These are phyloP conservation scores for Aspergillus japonicus DNA, from an alignment of 2,329 filamentous ascomycete genomes.

Conservation along the genomic window DNA sequence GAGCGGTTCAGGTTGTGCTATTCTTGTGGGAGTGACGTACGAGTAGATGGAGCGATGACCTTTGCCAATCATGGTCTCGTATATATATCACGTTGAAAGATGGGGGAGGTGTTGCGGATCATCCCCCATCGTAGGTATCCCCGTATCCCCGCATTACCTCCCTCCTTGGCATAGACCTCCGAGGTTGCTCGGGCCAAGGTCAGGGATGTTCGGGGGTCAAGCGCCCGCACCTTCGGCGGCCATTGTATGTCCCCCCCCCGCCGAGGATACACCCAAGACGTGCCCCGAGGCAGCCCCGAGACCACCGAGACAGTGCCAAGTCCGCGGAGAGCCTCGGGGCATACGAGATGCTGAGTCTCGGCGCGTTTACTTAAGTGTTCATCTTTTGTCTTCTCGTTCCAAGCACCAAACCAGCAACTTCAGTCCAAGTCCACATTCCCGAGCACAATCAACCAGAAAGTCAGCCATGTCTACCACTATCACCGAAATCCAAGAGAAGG, in stretches of 20 bases:
- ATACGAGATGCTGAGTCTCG: not conserved
- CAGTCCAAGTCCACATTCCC: too few relatives aligned
- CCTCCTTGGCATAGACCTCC: too few relatives aligned
- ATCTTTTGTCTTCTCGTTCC: conserved; percentile 1
- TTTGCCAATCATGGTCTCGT: not conserved
- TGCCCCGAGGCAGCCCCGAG: not conserved
- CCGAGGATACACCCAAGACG: not conserved
- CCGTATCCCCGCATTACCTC: too few relatives aligned
- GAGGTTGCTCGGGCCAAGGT: not conserved
- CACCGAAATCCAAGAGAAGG: conserved; percentile 7
- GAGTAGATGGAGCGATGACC: not conserved
- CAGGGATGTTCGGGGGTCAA: conserved; percentile 3
- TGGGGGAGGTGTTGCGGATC: not conserved
- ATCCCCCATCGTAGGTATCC: not conserved
- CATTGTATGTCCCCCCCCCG: not conserved
- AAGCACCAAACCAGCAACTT: not conserved
- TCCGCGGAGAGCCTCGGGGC: not conserved
- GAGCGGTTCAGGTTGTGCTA: not conserved
- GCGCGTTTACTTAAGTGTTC: conserved; percentile 10
- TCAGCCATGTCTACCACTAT: conserved; percentile 17
- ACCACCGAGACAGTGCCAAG: too few relatives aligned
- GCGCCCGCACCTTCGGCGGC: conserved; percentile 3
- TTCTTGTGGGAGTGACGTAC: not conserved
- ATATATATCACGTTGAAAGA: not conserved
- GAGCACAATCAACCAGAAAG: not conserved